phyloP scores from a whole-genome alignment of 305 asterid species.

The Fraxinus xanthoxyloides region DNA sequence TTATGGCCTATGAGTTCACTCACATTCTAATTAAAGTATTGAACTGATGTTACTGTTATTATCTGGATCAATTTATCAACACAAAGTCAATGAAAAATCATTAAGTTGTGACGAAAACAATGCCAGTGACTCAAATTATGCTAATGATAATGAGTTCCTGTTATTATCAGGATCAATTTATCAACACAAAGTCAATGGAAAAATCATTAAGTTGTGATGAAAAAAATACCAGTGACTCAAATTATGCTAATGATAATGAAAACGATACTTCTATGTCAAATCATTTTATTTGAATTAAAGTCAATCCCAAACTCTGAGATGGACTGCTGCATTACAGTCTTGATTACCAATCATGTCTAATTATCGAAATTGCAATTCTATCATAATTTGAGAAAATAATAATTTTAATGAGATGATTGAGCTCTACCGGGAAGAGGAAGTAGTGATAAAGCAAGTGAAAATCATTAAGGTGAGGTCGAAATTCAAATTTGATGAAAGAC shows the following conservation, averaged over 20 bases:
- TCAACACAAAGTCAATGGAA: not conserved
- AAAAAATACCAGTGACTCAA: not conserved
- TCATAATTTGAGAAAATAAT: not conserved
- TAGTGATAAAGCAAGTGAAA: not conserved
- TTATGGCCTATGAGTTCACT: not conserved
- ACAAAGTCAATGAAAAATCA: not conserved
- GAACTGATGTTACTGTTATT: not conserved
- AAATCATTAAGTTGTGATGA: not conserved
- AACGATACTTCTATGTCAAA: not conserved
- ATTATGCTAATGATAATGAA: not conserved
- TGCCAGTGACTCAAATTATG: not conserved
- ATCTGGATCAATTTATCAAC: not conserved
- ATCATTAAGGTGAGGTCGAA: not conserved
- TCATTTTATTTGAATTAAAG: not conserved
- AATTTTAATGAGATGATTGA: not conserved
- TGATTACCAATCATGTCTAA: not conserved
- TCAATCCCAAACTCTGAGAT: not conserved
- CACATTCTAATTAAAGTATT: not conserved
- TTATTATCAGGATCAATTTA: not conserved
- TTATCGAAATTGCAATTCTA: not conserved
- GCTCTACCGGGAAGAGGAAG: not conserved
- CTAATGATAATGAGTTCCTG: not conserved
- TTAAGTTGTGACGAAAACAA: no score
- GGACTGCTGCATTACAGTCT: not conserved
- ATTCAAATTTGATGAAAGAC: not conserved